Percentiles rank a stretch among this genome's conserved stretches.
Conservation (phyloP, 2,329 filamentous ascomycete genomes). For the Exophiala oligosperma region DNA sequence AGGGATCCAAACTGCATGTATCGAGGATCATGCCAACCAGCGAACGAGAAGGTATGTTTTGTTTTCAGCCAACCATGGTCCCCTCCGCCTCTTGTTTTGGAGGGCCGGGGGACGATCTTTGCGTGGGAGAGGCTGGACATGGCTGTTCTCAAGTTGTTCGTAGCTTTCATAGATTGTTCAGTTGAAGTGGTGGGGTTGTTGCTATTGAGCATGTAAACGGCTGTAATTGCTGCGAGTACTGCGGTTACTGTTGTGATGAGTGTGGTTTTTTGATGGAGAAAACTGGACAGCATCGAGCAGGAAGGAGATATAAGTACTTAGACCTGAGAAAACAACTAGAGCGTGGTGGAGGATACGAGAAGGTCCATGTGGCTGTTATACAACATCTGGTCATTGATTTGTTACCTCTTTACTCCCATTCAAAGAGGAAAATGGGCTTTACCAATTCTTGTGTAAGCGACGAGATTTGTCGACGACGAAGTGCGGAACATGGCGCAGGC, state of each 20-base stretch:
- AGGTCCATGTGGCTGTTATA: slow-evolving; percentile 12
- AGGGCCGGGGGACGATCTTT: slow-evolving; percentile 74
- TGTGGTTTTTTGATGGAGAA: slow-evolving; percentile 22
- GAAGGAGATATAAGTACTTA: slow-evolving; percentile 25
- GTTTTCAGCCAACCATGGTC: slow-evolving; percentile 87
- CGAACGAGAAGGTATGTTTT: slow-evolving; percentile 85
- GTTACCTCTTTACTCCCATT: neutral
- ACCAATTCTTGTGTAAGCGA: slow-evolving; percentile 23
- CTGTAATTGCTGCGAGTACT: slow-evolving; percentile 20
- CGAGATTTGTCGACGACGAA: neutral
- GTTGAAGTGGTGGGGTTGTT: slow-evolving; percentile 3
- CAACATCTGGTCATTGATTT: slow-evolving; percentile 11
- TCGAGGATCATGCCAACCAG: slow-evolving; percentile 65
- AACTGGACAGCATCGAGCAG: slow-evolving; percentile 22
- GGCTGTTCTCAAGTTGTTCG: slow-evolving; percentile 36
- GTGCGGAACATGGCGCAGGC: neutral
- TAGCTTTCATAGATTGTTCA: slow-evolving; percentile 23
- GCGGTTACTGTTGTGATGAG: slow-evolving; percentile 24
- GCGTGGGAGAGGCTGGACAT: slow-evolving; percentile 66
- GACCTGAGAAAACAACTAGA: slow-evolving; percentile 21
- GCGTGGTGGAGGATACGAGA: slow-evolving; percentile 21
- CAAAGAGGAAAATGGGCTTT: slow-evolving; percentile 10
- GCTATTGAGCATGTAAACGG: slow-evolving; percentile 23
- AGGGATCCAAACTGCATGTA: slow-evolving; percentile 72
- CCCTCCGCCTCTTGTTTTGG: slow-evolving; percentile 69